phyloP scores from a whole-genome alignment of 1,139 yeast species.

The Eremothecium cymbalariae region DNA sequence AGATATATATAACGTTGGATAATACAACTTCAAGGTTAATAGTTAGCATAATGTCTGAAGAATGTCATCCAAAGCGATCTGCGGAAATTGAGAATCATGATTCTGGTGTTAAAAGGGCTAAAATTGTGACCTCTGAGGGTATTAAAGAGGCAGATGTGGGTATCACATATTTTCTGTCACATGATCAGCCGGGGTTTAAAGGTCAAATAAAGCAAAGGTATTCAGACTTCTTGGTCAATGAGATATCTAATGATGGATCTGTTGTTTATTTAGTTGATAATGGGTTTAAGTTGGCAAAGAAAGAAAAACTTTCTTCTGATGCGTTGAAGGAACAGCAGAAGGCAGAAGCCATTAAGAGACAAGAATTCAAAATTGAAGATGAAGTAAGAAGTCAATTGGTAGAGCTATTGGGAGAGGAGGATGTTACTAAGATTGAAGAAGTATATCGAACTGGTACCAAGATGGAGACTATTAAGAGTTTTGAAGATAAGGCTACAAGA shows the following conservation, averaged over 20 bases:
- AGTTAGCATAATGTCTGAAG: conserved; percentile 10
- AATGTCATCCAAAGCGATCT: conserved; percentile 8
- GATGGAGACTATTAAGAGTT: conserved; percentile 49
- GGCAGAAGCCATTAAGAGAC: conserved; percentile 35
- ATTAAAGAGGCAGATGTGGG: conserved; percentile 69
- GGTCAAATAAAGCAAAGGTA: conserved; percentile 83
- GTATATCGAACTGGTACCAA: conserved; percentile 52
- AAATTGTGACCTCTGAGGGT: conserved; percentile 14
- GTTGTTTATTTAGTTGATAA: conserved; percentile 71
- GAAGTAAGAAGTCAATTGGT: conserved; percentile 43
- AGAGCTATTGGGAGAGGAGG: conserved; percentile 50
- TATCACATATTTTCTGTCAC: conserved; percentile 59
- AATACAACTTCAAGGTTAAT: too few relatives aligned
- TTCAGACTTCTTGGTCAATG: conserved; percentile 93
- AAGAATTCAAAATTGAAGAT: conserved; percentile 41
- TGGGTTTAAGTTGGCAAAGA: conserved; percentile 50
- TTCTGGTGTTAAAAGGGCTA: conserved; percentile 8
- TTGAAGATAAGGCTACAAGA: conserved; percentile 62
- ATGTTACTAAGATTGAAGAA: conserved; percentile 48
- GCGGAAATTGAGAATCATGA: conserved; percentile 8
- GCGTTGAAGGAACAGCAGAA: conserved; percentile 34
- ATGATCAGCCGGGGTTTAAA: conserved; percentile 51
- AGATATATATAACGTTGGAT: too few relatives aligned
- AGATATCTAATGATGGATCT: conserved; percentile 57
- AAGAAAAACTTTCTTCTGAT: conserved; percentile 42